These are phyloP conservation scores for Pezicula carpinea DNA, from an alignment of 2,329 filamentous ascomycete species.

Conservation along the genomic window DNA sequence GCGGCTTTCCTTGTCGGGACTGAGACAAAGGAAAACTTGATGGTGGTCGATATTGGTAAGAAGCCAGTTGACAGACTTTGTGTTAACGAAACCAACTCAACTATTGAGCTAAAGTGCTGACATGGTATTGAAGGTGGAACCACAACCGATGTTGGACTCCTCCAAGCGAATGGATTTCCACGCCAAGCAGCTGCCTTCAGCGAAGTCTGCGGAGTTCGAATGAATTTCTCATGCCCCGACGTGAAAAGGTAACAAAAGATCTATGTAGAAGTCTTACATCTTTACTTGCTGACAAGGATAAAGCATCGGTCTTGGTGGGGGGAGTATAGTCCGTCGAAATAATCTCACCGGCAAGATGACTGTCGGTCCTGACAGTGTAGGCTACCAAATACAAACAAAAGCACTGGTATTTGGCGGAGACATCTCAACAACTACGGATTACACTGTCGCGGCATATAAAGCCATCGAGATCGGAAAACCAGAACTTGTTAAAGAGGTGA, in stretches of 20 bases:
- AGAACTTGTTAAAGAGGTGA: neutral
- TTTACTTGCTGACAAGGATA: neutral
- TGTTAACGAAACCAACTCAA: no score
- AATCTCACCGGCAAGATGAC: conserved; percentile 40
- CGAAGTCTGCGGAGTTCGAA: conserved; percentile 50
- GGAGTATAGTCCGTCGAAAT: conserved; percentile 33
- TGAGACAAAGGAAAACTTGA: conserved; percentile 24
- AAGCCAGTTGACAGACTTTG: no score
- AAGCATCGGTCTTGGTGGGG: conserved; percentile 51
- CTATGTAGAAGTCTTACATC: neutral
- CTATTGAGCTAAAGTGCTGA: neutral
- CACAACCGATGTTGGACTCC: conserved; percentile 51
- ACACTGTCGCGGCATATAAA: conserved; percentile 29
- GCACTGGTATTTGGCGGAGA: conserved; percentile 47
- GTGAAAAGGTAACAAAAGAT: conserved; percentile 29
- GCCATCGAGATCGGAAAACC: conserved; percentile 8
- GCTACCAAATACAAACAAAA: conserved; percentile 41
- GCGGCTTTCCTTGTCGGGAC: conserved; percentile 51
- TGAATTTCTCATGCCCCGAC: conserved; percentile 51
- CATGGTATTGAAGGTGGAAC: conserved; percentile 34
- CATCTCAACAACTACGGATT: conserved; percentile 55
- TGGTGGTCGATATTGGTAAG: conserved; percentile 50
- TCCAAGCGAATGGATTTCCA: conserved; percentile 52
- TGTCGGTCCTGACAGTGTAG: conserved; percentile 53
- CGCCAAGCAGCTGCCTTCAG: conserved; percentile 52